Evolutionary conservation across 331 rosid genomes (phyloP), one percentile per base, ranked within the genome.

Genomic region (Stylosanthes scabra): DNA sequence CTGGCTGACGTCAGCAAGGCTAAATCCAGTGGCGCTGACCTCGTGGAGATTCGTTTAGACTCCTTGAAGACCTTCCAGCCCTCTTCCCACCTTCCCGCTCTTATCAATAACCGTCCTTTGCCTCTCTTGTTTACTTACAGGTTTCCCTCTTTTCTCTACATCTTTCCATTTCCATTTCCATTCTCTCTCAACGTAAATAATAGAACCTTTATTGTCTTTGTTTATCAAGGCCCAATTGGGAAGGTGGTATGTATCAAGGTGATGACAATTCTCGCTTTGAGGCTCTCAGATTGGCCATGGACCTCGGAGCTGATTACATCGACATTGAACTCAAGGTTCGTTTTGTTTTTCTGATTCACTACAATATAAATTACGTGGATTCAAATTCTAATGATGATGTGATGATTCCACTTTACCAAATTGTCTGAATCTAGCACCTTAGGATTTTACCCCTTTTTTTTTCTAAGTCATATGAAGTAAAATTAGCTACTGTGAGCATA

Each of bases 291-390:
- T 83, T 91, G 64, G 97, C 96, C 16, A 80, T 91, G 84, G 94
- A 94, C 71, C 78, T 88, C n/a, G 99, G 96, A 72, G 97, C 99
- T 52, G 96, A 89, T 84, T 94, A 86, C 80, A 64, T 94, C 29
- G 99, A 94, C 50, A 81, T 94, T 76, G 97, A 94, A 83, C 93
- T 94, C 63, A 84, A 94, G 99, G 99, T 93, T 60, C 37, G 16
- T 68, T 77, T 76, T 49, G 2, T 3, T 51, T 46, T 46, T 46
- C 51, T 9, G 45, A 68, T 44, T 75, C 63, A 28, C 15, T 66
- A 8, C 56, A 29, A 11, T 59, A 11, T 2, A 42, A 41, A 49
- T 11, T 45, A 31, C 51, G 59, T 66, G 11, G 34, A 31, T 31
- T 31, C 4, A 54, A 37, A 62, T 4, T 52, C 11, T 59, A 16